Conservation (phyloP, 75 land plant genomes). For the Cupressus sempervirens region DNA sequence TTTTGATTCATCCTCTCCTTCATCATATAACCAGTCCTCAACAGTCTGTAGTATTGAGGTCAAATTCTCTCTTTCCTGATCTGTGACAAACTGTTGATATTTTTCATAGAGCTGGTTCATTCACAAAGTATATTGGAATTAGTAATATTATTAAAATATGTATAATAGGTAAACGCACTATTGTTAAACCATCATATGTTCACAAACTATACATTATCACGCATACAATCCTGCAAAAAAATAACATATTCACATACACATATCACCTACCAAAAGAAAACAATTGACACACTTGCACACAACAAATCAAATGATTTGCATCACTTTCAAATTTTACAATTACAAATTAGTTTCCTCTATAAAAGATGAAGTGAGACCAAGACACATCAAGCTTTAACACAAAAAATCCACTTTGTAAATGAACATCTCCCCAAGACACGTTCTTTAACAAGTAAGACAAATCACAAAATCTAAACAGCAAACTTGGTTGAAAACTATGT, state of each 20-base stretch:
- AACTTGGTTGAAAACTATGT: too few species aligned
- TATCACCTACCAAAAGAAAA: background rate
- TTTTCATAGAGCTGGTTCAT: slow-evolving; percentile 61
- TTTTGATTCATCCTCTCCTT: slow-evolving; percentile 92
- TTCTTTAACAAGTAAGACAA: too few species aligned
- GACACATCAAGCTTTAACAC: background rate
- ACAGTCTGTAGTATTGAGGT: slow-evolving; percentile 61
- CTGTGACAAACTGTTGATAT: slow-evolving; percentile 67
- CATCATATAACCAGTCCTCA: slow-evolving; percentile 96
- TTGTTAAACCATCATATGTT: background rate
- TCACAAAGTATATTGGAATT: background rate
- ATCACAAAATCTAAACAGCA: too few species aligned
- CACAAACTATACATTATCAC: background rate
- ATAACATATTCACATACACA: background rate
- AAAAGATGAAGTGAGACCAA: background rate
- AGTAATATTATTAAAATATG: background rate
- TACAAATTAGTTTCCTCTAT: background rate
- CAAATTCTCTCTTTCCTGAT: slow-evolving; percentile 52
- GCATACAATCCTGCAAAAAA: background rate
- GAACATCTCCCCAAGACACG: background rate
- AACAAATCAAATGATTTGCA: background rate
- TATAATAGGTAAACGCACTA: background rate
- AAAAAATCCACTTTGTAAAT: background rate
- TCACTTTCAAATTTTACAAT: too few species aligned
- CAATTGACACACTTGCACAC: background rate